These are phyloP conservation scores for Russula lepida DNA, from an alignment of 768 basidiomycete species.

Conservation along the genomic window DNA sequence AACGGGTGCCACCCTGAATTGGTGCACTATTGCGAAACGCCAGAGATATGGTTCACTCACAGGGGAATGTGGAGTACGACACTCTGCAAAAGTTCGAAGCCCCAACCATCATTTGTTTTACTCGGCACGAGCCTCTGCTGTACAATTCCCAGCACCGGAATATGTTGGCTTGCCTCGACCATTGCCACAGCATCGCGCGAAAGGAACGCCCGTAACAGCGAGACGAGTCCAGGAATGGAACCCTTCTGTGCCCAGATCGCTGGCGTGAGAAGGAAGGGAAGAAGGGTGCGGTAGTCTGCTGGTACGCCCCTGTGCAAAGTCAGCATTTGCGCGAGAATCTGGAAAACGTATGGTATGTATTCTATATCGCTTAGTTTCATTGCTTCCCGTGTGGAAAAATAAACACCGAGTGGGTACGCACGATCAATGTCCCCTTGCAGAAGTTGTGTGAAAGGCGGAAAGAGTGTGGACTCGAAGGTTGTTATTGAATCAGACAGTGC, in stretches of 20 bases:
- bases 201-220: slow-evolving; percentile 79
- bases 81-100: slow-evolving; percentile 79
- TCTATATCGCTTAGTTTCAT: slow-evolving; percentile 39
- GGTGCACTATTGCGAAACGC: neutral
- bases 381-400: neutral
- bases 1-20: neutral
- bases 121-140: slow-evolving; percentile 87
- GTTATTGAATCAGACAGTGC: slow-evolving; percentile 58
- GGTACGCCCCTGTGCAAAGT: slow-evolving; percentile 72
- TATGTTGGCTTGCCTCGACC: slow-evolving; percentile 60
- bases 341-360: slow-evolving; percentile 96
- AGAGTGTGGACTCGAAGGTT: slow-evolving; percentile 72
- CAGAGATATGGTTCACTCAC: slow-evolving; percentile 40
- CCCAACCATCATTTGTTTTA: slow-evolving; percentile 83
- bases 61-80: slow-evolving; percentile 64
- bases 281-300: slow-evolving; percentile 63
- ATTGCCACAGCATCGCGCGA: slow-evolving; percentile 60
- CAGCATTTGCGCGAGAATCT: slow-evolving; percentile 92
- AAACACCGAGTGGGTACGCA: slow-evolving; percentile 30
- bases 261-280: slow-evolving; percentile 79
- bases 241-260: slow-evolving; percentile 90
- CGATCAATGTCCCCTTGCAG: slow-evolving; percentile 91
- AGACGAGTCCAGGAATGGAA: slow-evolving; percentile 87
- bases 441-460: slow-evolving; percentile 81
- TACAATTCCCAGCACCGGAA: slow-evolving; percentile 73